These are phyloP conservation scores for Combretum micranthum DNA, from an alignment of 345 rosid genomes.

Conservation along the genomic window DNA sequence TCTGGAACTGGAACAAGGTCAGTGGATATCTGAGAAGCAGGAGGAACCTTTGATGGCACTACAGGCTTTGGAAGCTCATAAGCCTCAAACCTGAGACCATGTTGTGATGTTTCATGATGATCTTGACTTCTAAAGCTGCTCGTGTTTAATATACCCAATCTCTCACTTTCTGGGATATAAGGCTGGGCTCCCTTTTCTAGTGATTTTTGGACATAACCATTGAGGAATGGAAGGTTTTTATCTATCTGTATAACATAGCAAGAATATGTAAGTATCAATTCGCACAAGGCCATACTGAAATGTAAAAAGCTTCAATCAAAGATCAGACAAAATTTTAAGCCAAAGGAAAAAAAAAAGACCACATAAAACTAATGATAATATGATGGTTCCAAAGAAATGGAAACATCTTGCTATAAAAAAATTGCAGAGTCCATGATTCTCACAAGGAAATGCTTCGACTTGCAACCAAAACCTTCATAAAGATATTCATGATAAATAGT, in stretches of 20 bases:
- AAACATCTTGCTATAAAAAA: too few species aligned
- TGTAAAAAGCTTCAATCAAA: too few species aligned
- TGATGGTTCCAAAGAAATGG: too few species aligned
- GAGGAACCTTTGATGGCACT: slow-evolving; percentile 27
- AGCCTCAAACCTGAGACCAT: slow-evolving; percentile 89
- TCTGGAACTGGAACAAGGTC: slow-evolving; percentile 77
- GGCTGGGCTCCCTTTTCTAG: slow-evolving; percentile 77
- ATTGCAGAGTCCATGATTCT: too few species aligned
- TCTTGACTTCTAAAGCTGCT: slow-evolving; percentile 54
- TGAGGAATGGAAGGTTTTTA: slow-evolving; percentile 67
- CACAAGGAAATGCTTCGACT: too few species aligned
- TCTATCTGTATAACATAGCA: slow-evolving; percentile 57
- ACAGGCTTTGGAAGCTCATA: slow-evolving; percentile 79
- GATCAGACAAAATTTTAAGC: too few species aligned
- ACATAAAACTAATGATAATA: too few species aligned
- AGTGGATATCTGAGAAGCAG: slow-evolving; percentile 14
- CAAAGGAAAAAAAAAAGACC: too few species aligned
- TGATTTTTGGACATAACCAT: slow-evolving; percentile 59
- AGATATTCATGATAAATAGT: too few species aligned
- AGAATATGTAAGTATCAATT: neutral
- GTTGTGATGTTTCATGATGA: slow-evolving; percentile 53
- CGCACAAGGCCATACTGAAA: too few species aligned
- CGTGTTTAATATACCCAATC: slow-evolving; percentile 41
- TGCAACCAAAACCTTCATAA: too few species aligned
- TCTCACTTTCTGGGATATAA: slow-evolving; percentile 73